Conservation (phyloP, 768 basidiomycete species). For the Lactarius tabidus region DNA sequence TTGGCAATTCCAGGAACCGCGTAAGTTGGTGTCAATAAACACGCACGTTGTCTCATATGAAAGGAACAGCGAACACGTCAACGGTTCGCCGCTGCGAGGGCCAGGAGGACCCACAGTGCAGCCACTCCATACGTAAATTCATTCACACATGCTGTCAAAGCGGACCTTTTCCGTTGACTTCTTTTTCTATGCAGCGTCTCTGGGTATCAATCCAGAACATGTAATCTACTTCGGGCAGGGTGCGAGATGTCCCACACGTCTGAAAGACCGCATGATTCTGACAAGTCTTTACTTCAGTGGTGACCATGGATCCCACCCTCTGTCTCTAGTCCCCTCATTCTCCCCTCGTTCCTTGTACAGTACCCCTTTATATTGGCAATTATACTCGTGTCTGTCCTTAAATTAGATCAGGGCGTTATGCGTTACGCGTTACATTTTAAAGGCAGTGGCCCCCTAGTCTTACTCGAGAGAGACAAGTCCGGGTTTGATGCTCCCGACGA, state of each 20-base stretch:
- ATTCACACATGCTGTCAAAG: neutral
- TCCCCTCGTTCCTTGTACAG: no score
- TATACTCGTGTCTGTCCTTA: no score
- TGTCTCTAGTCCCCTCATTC: conserved; percentile 11
- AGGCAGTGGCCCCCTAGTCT: no score
- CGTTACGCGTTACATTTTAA: no score
- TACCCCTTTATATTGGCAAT: no score
- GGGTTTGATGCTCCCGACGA: no score
- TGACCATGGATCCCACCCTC: conserved; percentile 19
- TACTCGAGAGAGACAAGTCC: no score
- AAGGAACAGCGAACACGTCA: conserved; percentile 29
- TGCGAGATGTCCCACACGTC: conserved; percentile 22
- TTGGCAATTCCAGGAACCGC: conserved; percentile 47
- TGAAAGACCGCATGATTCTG: neutral
- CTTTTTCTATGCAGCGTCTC: conserved; percentile 36
- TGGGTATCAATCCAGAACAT: conserved; percentile 46
- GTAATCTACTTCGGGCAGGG: conserved; percentile 44
- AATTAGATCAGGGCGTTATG: no score
- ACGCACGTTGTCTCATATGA: neutral
- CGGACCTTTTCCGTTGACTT: neutral
- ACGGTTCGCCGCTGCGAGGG: conserved; percentile 42
- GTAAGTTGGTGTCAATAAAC: conserved; percentile 23
- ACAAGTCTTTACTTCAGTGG: conserved; percentile 8
- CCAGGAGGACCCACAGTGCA: conserved; percentile 46
- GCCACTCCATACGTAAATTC: conserved; percentile 43